Evolutionary conservation across 2,329 filamentous ascomycete species (phyloP).

Genomic region (Penicillium sp.): DNA sequence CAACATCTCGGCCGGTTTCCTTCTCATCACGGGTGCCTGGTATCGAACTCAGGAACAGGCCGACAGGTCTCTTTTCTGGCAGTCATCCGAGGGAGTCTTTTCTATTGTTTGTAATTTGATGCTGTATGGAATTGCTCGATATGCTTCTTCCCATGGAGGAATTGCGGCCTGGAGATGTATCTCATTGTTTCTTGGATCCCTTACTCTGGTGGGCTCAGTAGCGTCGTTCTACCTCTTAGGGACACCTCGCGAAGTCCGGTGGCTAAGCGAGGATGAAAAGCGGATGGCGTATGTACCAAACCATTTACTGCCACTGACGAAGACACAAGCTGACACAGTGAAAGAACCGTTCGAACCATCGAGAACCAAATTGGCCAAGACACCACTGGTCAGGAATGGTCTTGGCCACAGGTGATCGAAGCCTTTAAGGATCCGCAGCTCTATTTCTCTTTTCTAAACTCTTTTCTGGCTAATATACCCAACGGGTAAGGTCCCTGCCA

Average conservation of each 20-base stretch:
- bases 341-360: background rate
- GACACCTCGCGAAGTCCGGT: background rate
- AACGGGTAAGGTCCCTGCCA: background rate
- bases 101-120: slow-evolving; percentile 20
- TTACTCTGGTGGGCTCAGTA: background rate
- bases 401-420: background rate
- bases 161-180: background rate
- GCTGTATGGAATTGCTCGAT: slow-evolving; percentile 17
- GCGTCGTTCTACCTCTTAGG: background rate
- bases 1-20: slow-evolving; percentile 31
- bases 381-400: background rate
- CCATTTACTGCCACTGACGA: no score
- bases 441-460: background rate
- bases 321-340: no score
- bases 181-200: background rate
- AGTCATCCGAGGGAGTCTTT: slow-evolving; percentile 34
- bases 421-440: background rate
- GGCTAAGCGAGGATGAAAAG: background rate
- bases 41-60: slow-evolving; percentile 33
- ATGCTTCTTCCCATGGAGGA: slow-evolving; percentile 1
- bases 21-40: slow-evolving; percentile 23
- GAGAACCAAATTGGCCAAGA: background rate
- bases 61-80: slow-evolving; percentile 32
- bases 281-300: background rate
- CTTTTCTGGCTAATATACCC: background rate